A percentile compares a stretch with the other conserved stretches of the same genome.
These are phyloP conservation scores for Penicillium lividum DNA, from an alignment of 495 filamentous ascomycete species.

Conservation along the genomic window DNA sequence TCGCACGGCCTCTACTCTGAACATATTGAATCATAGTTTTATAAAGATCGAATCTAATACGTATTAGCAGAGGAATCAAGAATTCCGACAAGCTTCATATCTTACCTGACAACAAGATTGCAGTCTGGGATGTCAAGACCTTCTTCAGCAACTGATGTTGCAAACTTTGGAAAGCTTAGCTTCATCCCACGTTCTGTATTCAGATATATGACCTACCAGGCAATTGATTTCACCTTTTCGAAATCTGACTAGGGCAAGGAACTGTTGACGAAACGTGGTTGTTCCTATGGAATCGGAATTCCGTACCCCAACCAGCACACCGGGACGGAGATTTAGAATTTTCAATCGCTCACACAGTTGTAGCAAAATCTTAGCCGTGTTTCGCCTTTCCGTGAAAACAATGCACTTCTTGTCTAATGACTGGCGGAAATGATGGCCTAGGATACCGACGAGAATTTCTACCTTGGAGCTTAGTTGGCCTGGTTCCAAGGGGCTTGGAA, in stretches of 20 bases:
- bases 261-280: constrained; percentile 71
- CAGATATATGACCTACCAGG: constrained; percentile 43
- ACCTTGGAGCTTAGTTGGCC: constrained; percentile 73
- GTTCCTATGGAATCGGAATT: constrained; percentile 50
- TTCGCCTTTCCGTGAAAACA: constrained; percentile 78
- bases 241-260: constrained; percentile 75
- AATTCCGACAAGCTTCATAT: background rate
- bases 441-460: constrained; percentile 54
- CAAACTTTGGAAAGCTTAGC: constrained; percentile 50
- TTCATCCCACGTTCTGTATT: background rate
- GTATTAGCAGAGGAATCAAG: constrained; percentile 9
- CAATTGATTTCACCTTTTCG: constrained; percentile 82
- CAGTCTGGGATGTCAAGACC: constrained; percentile 96
- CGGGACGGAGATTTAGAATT: constrained; percentile 62
- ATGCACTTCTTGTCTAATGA: constrained; percentile 71
- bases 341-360: constrained; percentile 62
- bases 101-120: constrained; percentile 76
- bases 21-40: constrained; percentile 92
- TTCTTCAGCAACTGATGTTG: constrained; percentile 92
- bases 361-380: constrained; percentile 72
- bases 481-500: constrained; percentile 41
- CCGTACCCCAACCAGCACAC: constrained; percentile 63
- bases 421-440: constrained; percentile 58
- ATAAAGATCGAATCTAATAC: constrained; percentile 79
- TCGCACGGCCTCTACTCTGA: constrained; percentile 89